Conservation (phyloP, 192 early-diverging fungal genomes). For the Fimicolochytrium jonesii region DNA sequence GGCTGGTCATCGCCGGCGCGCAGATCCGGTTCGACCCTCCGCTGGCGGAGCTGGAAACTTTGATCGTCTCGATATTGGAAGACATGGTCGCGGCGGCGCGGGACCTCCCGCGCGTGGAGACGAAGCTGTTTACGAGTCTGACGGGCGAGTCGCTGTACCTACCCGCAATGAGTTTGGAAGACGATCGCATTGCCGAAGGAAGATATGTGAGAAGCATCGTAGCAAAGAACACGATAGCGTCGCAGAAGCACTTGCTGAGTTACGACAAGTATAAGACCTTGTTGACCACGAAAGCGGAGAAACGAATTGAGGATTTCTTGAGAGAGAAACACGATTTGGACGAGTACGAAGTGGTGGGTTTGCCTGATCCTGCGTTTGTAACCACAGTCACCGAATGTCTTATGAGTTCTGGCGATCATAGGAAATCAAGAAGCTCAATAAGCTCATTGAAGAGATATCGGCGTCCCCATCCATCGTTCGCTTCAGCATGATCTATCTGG, state of each 20-base stretch:
- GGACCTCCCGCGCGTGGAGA: conserved; percentile 59
- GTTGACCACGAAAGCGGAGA: conserved; percentile 61
- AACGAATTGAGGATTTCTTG: conserved; percentile 61
- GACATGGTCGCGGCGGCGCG: conserved; percentile 50
- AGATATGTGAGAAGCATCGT: conserved; percentile 47
- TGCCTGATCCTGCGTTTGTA: too few relatives aligned
- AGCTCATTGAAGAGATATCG: conserved; percentile 52
- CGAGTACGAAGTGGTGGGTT: conserved; percentile 60
- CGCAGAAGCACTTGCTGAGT: conserved; percentile 55
- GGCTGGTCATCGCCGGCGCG: conserved; percentile 48
- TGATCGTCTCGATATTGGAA: conserved; percentile 47
- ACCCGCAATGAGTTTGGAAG: conserved; percentile 47
- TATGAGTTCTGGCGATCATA: conserved; percentile 10
- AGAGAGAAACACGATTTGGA: conserved; percentile 60
- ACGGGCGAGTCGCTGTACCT: conserved; percentile 38
- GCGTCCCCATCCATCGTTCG: conserved; percentile 47
- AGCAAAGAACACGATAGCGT: conserved; percentile 51
- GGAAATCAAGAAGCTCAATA: conserved; percentile 64
- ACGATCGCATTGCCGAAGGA: conserved; percentile 55
- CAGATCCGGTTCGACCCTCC: conserved; percentile 63
- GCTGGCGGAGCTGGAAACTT: conserved; percentile 48
- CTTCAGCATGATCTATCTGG: conserved; percentile 56
- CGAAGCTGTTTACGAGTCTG: conserved; percentile 55
- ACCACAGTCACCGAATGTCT: too few relatives aligned
- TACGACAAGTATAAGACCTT: conserved; percentile 63